Evolutionary conservation across 2,329 filamentous ascomycete genomes (phyloP).

Genomic region (Diplocarpon mali): DNA sequence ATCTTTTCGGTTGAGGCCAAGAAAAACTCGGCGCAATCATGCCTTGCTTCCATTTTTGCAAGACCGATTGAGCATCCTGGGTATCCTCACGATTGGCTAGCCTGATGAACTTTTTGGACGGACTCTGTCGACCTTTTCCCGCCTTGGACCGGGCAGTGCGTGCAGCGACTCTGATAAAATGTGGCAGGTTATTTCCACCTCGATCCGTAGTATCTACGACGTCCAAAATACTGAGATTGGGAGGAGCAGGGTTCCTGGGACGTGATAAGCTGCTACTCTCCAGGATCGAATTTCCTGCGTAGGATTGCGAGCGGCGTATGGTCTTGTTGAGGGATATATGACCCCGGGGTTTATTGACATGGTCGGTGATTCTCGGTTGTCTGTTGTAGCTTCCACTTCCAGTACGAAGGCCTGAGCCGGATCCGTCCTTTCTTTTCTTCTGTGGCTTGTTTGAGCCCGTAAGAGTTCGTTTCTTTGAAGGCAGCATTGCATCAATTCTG

Average conservation of each 20-base stretch:
- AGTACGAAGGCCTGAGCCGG: conserved; percentile 4
- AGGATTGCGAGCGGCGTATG: not conserved
- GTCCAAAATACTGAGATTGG: conserved; percentile 49
- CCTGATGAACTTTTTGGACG: conserved; percentile 44
- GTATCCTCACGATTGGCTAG: conserved; percentile 52
- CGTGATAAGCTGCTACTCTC: not conserved
- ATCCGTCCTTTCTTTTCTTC: conserved; percentile 16
- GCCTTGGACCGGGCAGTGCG: conserved; percentile 39
- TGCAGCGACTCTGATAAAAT: conserved; percentile 50
- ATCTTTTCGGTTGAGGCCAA: not conserved
- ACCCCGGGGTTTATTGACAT: conserved; percentile 10
- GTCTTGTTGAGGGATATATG: not conserved
- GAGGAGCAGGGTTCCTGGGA: conserved; percentile 25
- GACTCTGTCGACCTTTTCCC: conserved; percentile 43
- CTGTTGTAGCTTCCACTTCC: conserved; percentile 1
- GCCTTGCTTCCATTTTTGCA: conserved; percentile 43
- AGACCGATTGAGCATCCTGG: conserved; percentile 40
- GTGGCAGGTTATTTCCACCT: conserved; percentile 30
- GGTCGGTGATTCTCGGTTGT: conserved; percentile 24
- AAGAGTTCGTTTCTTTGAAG: conserved; percentile 19
- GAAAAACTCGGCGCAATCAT: conserved; percentile 17
- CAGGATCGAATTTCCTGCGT: not conserved
- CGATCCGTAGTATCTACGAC: conserved; percentile 31
- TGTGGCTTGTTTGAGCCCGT: conserved; percentile 1
- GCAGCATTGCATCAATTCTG: conserved; percentile 27